phyloP scores from a whole-genome alignment of 2,329 filamentous ascomycete species.

The Hypoxylon sp. region DNA sequence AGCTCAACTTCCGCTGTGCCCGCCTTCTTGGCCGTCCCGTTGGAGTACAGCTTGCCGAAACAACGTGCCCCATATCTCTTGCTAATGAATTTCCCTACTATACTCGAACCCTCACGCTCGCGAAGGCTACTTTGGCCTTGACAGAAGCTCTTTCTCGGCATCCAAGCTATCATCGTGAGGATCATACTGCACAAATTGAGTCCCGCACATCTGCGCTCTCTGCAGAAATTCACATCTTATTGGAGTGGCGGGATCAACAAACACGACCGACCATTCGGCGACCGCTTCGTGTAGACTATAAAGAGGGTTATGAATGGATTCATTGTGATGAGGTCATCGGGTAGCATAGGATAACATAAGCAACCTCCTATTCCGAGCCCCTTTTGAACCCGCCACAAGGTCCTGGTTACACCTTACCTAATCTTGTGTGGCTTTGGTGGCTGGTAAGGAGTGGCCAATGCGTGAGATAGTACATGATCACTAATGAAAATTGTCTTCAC shows the following conservation, averaged over 20 bases:
- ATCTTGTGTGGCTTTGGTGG: not conserved
- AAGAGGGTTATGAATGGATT: constrained; percentile 25
- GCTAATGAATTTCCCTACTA: constrained; percentile 21
- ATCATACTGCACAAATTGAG: constrained; percentile 25
- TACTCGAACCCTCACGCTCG: constrained; percentile 22
- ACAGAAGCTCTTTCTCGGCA: constrained; percentile 29
- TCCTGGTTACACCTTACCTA: not conserved
- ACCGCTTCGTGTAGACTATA: constrained; percentile 28
- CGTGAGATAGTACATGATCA: not conserved
- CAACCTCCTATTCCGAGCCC: not conserved
- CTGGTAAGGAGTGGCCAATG: not conserved
- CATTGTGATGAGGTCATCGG: constrained; percentile 36
- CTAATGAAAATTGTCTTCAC: not conserved
- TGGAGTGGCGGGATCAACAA: constrained; percentile 35
- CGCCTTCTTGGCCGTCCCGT: constrained; percentile 34
- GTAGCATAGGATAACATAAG: constrained; percentile 11
- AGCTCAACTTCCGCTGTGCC: constrained; percentile 36
- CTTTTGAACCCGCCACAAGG: not conserved
- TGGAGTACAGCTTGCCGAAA: constrained; percentile 36
- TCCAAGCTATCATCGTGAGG: constrained; percentile 6
- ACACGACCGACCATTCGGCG: constrained; percentile 24
- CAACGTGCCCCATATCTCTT: constrained; percentile 22
- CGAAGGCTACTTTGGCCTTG: constrained; percentile 22
- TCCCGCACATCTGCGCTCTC: constrained; percentile 32
- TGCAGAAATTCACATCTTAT: constrained; percentile 22